Evolutionary conservation across 805 yeast genomes (phyloP).

Genomic region (Candida gorgasii): DNA sequence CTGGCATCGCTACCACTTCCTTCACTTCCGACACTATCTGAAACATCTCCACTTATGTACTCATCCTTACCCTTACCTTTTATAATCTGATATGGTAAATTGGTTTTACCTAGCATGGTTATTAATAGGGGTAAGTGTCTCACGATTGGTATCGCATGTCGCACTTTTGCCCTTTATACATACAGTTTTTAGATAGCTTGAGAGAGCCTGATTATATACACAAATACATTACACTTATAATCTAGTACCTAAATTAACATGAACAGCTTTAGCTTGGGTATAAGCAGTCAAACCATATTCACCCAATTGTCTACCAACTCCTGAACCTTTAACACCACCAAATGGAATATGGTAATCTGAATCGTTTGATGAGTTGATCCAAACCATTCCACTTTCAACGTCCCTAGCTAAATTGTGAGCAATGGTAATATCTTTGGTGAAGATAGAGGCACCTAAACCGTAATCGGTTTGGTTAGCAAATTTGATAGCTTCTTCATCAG

Average conservation of each 20-base stretch:
- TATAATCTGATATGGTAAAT: conserved; percentile 3
- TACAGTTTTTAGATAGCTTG: too few relatives aligned
- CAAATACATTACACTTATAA: too few relatives aligned
- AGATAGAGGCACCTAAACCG: conserved; percentile 83
- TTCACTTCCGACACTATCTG: too few relatives aligned
- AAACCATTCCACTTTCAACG: conserved; percentile 44
- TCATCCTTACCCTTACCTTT: background rate
- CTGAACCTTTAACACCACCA: conserved; percentile 80
- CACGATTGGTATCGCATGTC: too few relatives aligned
- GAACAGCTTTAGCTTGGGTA: conserved; percentile 75
- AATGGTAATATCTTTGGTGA: conserved; percentile 63
- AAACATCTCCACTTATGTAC: background rate
- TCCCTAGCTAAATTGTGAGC: conserved; percentile 66
- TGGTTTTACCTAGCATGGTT: background rate
- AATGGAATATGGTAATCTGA: conserved; percentile 56
- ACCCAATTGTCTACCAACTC: conserved; percentile 81
- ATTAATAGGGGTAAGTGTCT: conserved; percentile 6
- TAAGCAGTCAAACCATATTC: conserved; percentile 69
- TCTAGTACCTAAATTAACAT: conserved; percentile 60
- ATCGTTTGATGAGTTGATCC: conserved; percentile 49
- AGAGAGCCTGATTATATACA: too few relatives aligned
- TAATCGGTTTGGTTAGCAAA: conserved; percentile 73
- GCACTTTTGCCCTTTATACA: too few relatives aligned
- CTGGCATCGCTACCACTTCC: too few relatives aligned
- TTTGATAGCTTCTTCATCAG: conserved; percentile 66